These are phyloP conservation scores for Dipodascus albidus DNA, from an alignment of 805 yeast species.

Conservation along the genomic window DNA sequence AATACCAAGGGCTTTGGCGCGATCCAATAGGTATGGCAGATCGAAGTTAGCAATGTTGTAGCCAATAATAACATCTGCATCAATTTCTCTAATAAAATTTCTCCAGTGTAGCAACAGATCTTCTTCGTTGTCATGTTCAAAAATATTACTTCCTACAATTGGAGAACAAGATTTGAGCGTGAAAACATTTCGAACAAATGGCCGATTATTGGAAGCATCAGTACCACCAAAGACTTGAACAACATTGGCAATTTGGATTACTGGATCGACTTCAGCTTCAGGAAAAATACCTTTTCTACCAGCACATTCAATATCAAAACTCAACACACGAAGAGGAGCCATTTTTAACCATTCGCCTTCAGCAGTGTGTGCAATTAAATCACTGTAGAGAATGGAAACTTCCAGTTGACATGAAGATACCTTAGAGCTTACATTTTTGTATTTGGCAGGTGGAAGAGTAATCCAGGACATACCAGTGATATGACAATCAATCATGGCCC, in stretches of 20 bases:
- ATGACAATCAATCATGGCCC: constrained; percentile 86
- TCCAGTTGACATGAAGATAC: constrained; percentile 83
- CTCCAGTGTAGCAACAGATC: constrained; percentile 83
- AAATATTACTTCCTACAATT: constrained; percentile 86
- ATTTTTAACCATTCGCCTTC: constrained; percentile 90
- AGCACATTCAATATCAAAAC: constrained; percentile 97
- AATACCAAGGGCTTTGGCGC: constrained; percentile 66
- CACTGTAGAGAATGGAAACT: constrained; percentile 53
- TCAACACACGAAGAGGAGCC: constrained; percentile 87
- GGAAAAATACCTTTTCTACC: constrained; percentile 97
- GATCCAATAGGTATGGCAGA: constrained; percentile 80
- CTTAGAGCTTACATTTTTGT: constrained; percentile 32
- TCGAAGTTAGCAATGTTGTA: constrained; percentile 93
- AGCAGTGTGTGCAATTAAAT: constrained; percentile 68
- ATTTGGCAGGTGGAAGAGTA: constrained; percentile 69
- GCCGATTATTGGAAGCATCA: constrained; percentile 30
- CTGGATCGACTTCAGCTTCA: constrained; percentile 86
- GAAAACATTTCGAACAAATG: constrained; percentile 89
- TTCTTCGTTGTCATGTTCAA: constrained; percentile 59
- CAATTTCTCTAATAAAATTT: constrained; percentile 71
- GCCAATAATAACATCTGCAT: constrained; percentile 95
- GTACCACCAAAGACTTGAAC: constrained; percentile 72
- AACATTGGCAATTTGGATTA: constrained; percentile 94
- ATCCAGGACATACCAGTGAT: constrained; percentile 97
- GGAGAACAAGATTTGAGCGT: constrained; percentile 87